Evolutionary conservation across 306 rosid genomes (phyloP).

Genomic region (Corylus americana): DNA sequence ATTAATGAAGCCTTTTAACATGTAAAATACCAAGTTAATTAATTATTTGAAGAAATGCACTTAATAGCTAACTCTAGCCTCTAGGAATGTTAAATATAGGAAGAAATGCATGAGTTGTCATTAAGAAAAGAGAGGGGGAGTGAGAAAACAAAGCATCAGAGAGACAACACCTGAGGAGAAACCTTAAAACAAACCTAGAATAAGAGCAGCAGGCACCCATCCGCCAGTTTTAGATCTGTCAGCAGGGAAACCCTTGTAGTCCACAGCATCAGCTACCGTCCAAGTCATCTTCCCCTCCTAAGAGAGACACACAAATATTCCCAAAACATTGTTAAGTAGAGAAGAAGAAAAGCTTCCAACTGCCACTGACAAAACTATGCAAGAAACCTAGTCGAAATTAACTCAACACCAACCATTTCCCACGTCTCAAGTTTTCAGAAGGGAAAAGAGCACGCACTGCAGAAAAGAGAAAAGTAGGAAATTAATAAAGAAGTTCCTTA

Average conservation of each 20-base stretch:
- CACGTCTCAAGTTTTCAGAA: conserved; percentile 7
- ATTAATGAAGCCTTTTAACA: neutral
- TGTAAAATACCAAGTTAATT: neutral
- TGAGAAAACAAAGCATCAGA: neutral
- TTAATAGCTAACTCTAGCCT: neutral
- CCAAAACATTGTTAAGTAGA: neutral
- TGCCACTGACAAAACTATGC: conserved; percentile 15
- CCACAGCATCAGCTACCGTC: conserved; percentile 71
- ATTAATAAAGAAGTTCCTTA: conserved; percentile 12
- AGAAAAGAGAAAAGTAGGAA: conserved; percentile 1
- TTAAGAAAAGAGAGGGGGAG: no score
- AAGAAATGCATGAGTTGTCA: no score
- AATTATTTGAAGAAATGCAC: neutral
- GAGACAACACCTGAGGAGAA: neutral
- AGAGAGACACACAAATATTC: conserved; percentile 11
- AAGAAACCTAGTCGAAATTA: conserved; percentile 5
- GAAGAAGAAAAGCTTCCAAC: conserved; percentile 6
- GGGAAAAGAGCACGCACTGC: conserved; percentile 21
- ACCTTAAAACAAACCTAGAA: conserved; percentile 55
- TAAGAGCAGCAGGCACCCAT: conserved; percentile 78
- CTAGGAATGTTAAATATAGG: no score
- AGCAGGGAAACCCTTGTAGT: conserved; percentile 77
- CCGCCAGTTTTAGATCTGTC: conserved; percentile 84
- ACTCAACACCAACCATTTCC: conserved; percentile 41
- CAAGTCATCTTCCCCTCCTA: conserved; percentile 75